phyloP scores from a whole-genome alignment of 495 filamentous ascomycete species.

The Copromyces sp. region DNA sequence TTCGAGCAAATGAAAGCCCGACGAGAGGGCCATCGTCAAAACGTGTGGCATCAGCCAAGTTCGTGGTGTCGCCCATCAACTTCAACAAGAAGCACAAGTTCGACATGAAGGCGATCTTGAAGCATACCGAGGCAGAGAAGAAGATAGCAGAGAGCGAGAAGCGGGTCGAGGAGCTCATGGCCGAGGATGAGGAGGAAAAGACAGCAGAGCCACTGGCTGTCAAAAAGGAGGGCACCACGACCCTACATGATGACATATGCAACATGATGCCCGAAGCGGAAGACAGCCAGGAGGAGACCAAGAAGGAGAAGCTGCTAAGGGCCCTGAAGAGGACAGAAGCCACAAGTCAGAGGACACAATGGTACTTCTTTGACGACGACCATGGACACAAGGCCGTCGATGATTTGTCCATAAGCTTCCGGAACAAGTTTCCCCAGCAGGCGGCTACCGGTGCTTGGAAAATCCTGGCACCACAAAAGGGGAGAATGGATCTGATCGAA shows the following conservation, averaged over 20 bases:
- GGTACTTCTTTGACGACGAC: constrained; percentile 53
- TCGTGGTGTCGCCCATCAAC: constrained; percentile 33
- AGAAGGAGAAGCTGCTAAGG: constrained; percentile 48
- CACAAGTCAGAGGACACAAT: constrained; percentile 46
- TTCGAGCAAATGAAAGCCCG: neutral
- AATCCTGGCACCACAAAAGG: constrained; percentile 35
- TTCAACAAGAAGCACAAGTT: constrained; percentile 52
- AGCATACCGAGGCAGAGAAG: constrained; percentile 46
- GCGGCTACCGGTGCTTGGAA: constrained; percentile 25
- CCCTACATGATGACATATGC: constrained; percentile 26
- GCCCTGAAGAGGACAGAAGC: constrained; percentile 71
- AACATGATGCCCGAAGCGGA: constrained; percentile 38
- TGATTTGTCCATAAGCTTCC: constrained; percentile 17
- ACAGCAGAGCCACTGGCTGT: constrained; percentile 10
- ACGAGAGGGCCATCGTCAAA: neutral
- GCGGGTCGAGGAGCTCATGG: constrained; percentile 29
- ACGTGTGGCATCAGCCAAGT: constrained; percentile 2
- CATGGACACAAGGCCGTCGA: constrained; percentile 3
- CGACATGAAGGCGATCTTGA: constrained; percentile 55
- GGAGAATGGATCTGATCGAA: constrained; percentile 53
- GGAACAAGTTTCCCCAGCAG: constrained; percentile 24
- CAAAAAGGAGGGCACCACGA: constrained; percentile 10
- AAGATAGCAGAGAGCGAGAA: constrained; percentile 47
- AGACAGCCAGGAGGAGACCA: constrained; percentile 42
- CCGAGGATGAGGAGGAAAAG: constrained; percentile 18